These are phyloP conservation scores for Paxillus involutus DNA, from an alignment of 768 basidiomycete genomes.

Conservation along the genomic window DNA sequence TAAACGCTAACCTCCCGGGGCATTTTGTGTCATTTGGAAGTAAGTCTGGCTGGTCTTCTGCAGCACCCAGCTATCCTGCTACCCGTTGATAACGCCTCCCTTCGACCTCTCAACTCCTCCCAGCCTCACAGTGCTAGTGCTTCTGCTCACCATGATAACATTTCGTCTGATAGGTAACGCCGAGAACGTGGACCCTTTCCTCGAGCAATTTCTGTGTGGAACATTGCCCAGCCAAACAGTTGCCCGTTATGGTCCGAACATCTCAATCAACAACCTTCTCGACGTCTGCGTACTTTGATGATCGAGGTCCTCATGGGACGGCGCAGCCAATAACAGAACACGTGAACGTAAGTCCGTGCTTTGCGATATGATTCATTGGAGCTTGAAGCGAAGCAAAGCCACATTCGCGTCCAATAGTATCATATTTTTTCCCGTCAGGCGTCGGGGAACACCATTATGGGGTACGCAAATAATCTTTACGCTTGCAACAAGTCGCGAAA, in stretches of 20 bases:
- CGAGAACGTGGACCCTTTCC: background rate
- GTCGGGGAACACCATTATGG: conserved; percentile 97
- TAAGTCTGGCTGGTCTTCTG: background rate
- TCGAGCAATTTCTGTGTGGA: background rate
- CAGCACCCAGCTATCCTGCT: background rate
- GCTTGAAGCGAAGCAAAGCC: conserved; percentile 27
- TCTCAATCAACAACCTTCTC: conserved; percentile 62
- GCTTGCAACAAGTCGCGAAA: conserved; percentile 4
- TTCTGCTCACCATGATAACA: background rate
- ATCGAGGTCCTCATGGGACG: conserved; percentile 66
- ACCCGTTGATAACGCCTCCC: background rate
- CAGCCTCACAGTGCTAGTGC: background rate
- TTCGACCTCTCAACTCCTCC: background rate
- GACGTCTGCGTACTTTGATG: conserved; percentile 70
- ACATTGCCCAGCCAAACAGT: background rate
- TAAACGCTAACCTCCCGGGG: background rate
- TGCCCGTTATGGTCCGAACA: conserved; percentile 34
- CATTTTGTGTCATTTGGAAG: background rate
- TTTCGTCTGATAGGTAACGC: background rate
- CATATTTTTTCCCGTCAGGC: conserved; percentile 93
- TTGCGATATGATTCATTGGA: background rate
- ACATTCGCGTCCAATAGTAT: conserved; percentile 72
- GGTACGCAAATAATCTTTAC: conserved; percentile 44
- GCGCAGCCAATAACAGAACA: conserved; percentile 81
- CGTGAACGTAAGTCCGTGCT: conserved; percentile 57